These are phyloP conservation scores for Aureobasidium leucospermi DNA, from an alignment of 2,329 filamentous ascomycete genomes.

Conservation along the genomic window DNA sequence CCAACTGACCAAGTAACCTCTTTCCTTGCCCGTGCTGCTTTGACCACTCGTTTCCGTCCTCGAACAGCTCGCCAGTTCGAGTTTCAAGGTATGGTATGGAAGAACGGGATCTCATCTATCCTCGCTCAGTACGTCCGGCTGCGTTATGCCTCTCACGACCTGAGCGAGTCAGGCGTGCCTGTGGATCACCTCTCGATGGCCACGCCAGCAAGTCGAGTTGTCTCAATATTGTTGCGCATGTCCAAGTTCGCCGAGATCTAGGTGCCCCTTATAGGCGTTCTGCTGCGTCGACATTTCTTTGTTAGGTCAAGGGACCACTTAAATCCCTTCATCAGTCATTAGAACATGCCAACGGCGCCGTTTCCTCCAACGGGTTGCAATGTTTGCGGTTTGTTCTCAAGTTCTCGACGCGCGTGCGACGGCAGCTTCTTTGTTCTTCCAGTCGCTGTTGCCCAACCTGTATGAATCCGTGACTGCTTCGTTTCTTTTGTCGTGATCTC, in stretches of 20 bases:
- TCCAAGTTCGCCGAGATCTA: background rate
- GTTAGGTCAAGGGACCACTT: slow-evolving; percentile 4
- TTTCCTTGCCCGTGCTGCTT: background rate
- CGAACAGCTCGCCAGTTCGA: background rate
- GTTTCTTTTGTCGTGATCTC: background rate
- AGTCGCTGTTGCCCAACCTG: slow-evolving; percentile 1
- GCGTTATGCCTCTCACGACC: background rate
- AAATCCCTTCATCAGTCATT: background rate
- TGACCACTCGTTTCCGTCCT: too few relatives aligned
- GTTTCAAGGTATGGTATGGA: background rate
- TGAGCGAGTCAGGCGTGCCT: background rate
- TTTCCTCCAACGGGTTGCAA: slow-evolving; percentile 3
- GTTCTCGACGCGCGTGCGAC: background rate
- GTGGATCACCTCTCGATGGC: background rate
- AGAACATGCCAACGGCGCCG: background rate
- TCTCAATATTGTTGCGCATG: background rate
- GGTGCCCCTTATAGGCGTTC: background rate
- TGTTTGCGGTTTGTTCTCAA: background rate
- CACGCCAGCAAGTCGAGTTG: background rate
- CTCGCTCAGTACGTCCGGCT: too few relatives aligned
- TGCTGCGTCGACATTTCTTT: background rate
- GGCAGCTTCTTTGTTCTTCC: background rate
- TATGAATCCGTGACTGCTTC: background rate
- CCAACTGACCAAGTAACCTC: background rate
- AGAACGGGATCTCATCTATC: too few relatives aligned